Percentiles rank a stretch among this genome's conserved stretches.
Conservation (phyloP, 805 yeast genomes). For the Sugiyamaella floridensis region DNA sequence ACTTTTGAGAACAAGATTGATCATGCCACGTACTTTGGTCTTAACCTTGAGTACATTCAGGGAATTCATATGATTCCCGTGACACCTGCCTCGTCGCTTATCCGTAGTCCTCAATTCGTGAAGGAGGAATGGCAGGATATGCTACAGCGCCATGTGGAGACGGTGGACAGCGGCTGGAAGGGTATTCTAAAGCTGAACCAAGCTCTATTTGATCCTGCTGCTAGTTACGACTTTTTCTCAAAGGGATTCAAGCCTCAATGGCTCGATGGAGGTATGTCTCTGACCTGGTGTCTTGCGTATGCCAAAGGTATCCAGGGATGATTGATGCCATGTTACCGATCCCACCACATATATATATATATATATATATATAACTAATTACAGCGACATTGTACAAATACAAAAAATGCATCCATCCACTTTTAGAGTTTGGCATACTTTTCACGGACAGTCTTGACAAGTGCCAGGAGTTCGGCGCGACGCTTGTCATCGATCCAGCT, state of each 20-base stretch:
- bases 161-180: conserved; percentile 46
- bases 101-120: conserved; percentile 45
- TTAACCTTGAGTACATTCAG: conserved; percentile 56
- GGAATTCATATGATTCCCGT: conserved; percentile 78
- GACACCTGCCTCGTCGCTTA: conserved; percentile 51
- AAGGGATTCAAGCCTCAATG: conserved; percentile 44
- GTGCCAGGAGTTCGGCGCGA: conserved; percentile 37
- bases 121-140: conserved; percentile 53
- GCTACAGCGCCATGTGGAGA: conserved; percentile 40
- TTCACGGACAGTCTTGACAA: conserved; percentile 6
- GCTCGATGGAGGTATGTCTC: conserved; percentile 79
- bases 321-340: background rate
- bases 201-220: conserved; percentile 63
- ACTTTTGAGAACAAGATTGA: conserved; percentile 67
- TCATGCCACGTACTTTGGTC: conserved; percentile 68
- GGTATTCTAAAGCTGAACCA: conserved; percentile 65
- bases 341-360: no score
- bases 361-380: no score
- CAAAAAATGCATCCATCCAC: background rate
- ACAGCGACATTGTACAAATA: no score
- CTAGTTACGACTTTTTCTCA: conserved; percentile 56
- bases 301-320: conserved; percentile 36
- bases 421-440: background rate
- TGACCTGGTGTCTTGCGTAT: conserved; percentile 78
- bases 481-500: conserved; percentile 63